phyloP scores from a whole-genome alignment of 257 asterid genomes.

The Agastache rugosa region DNA sequence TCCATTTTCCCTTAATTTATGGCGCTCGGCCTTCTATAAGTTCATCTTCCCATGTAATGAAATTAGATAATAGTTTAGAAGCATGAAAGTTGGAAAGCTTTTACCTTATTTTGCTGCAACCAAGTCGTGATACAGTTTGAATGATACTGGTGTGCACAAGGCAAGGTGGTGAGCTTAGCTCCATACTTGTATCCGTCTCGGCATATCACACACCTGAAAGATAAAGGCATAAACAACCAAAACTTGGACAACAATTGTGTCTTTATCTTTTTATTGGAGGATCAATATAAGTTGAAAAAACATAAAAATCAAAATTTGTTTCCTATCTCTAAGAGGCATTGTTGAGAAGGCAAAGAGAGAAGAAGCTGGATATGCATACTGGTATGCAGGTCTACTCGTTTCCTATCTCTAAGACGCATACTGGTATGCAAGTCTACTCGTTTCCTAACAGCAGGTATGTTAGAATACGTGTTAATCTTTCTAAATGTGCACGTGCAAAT shows the following conservation, averaged over 20 bases:
- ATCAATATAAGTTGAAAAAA: not conserved
- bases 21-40: no score
- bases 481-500: not conserved
- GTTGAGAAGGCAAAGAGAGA: not conserved
- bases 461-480: not conserved
- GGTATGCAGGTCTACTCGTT: no score
- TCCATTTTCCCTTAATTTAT: no score
- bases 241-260: not conserved
- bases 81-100: not conserved
- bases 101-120: constrained; percentile 77
- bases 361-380: not conserved
- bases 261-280: not conserved
- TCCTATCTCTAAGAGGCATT: not conserved
- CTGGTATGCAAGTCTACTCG: no score
- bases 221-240: constrained; percentile 17
- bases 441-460: not conserved
- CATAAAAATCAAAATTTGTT: not conserved
- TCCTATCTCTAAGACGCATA: no score
- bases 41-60: not conserved
- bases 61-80: not conserved
- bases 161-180: constrained; percentile 67
- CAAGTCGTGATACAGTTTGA: constrained; percentile 73
- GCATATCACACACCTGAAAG: constrained; percentile 88
- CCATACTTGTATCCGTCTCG: constrained; percentile 63
- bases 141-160: constrained; percentile 89